phyloP scores from a whole-genome alignment of 768 basidiomycete species.

The Mycena galericulata region DNA sequence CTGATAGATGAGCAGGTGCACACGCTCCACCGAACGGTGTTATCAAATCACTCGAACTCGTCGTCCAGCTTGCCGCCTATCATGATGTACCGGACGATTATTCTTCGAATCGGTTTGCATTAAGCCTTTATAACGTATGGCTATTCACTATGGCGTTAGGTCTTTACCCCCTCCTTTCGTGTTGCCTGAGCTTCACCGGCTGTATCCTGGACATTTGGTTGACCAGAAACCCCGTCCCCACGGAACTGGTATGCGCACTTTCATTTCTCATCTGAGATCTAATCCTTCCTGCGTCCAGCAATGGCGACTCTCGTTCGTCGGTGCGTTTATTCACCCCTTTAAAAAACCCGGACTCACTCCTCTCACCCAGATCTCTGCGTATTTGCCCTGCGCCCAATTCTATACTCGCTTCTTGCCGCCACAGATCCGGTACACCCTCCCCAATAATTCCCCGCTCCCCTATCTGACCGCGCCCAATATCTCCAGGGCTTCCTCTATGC shows the following conservation, averaged over 20 bases:
- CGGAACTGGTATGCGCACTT: conserved; percentile 12
- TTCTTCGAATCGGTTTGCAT: conserved; percentile 5
- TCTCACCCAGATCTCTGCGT: conserved; percentile 7
- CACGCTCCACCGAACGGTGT: neutral
- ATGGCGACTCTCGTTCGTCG: conserved; percentile 14
- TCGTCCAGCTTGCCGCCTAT: neutral
- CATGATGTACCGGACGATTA: neutral
- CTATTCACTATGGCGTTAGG: conserved; percentile 1
- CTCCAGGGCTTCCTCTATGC: conserved; percentile 9
- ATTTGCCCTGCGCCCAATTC: conserved; percentile 4
- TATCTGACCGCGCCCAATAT: conserved; percentile 2
- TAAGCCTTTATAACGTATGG: neutral
- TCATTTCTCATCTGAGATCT: neutral
- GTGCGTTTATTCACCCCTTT: conserved; percentile 4
- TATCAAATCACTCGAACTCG: neutral
- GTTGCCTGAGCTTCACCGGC: conserved; percentile 13
- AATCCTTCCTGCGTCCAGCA: neutral
- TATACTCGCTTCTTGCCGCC: conserved; percentile 10
- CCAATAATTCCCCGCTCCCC: neutral
- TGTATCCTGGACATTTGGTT: conserved; percentile 11
- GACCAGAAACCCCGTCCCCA: neutral
- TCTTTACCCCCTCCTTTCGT: conserved; percentile 19
- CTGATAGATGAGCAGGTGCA: conserved; percentile 9
- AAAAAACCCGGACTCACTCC: neutral
- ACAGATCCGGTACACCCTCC: conserved; percentile 9